phyloP scores from a whole-genome alignment of 2,329 filamentous ascomycete genomes.

The Trichoderma arundinaceum region DNA sequence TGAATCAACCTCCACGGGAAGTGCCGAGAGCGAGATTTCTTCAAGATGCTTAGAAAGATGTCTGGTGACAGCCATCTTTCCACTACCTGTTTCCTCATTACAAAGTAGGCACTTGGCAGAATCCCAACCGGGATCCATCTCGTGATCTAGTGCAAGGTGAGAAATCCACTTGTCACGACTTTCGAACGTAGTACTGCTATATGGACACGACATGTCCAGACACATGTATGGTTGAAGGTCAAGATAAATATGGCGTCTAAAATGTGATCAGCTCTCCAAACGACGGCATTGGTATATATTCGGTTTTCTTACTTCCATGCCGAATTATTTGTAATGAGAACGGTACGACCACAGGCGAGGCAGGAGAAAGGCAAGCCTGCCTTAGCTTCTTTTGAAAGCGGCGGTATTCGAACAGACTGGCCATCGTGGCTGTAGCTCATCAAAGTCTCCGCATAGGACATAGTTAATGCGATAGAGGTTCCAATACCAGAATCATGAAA shows the following conservation, averaged over 20 bases:
- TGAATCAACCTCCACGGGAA: neutral
- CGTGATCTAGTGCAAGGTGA: neutral
- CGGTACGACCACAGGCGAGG: neutral
- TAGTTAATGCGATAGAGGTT: neutral
- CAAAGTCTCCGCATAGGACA: neutral
- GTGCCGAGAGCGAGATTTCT: slow-evolving; percentile 12
- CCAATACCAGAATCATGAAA: slow-evolving; percentile 5
- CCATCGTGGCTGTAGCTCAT: neutral
- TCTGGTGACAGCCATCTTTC: neutral
- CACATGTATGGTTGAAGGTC: slow-evolving; percentile 9
- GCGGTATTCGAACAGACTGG: neutral
- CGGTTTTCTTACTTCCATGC: neutral
- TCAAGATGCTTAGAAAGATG: neutral
- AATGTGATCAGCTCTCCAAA: neutral
- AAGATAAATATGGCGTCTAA: slow-evolving; percentile 4
- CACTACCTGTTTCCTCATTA: neutral
- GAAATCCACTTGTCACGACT: slow-evolving; percentile 5
- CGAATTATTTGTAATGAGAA: neutral
- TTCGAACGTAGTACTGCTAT: slow-evolving; percentile 3
- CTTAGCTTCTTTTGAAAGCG: neutral
- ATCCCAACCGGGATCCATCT: slow-evolving; percentile 1
- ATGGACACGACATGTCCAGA: neutral
- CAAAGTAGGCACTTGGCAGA: neutral
- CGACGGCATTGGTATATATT: accelerated
- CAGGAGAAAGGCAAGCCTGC: neutral